These are phyloP conservation scores for Xylaria flabelliformis DNA, from an alignment of 495 filamentous ascomycete species.

Conservation along the genomic window DNA sequence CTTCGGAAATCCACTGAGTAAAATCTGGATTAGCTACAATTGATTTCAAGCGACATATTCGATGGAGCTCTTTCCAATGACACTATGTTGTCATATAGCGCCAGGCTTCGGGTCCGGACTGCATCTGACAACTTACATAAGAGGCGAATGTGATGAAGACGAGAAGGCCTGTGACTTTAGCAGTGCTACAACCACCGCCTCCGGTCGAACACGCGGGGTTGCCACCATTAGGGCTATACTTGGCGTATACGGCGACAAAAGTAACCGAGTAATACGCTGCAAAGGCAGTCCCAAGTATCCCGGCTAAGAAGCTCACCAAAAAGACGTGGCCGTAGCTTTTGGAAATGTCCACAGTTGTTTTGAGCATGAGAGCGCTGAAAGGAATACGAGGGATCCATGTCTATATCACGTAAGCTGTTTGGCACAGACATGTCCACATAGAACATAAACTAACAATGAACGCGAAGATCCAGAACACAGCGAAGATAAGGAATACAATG, in stretches of 20 bases:
- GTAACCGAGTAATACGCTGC: conserved; percentile 68
- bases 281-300: conserved; percentile 74
- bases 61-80: background rate
- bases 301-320: conserved; percentile 80
- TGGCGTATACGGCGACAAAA: conserved; percentile 74
- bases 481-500: conserved; percentile 84
- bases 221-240: conserved; percentile 69
- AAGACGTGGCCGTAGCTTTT: conserved; percentile 86
- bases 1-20: conserved; percentile 90
- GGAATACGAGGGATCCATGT: conserved; percentile 88
- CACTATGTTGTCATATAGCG: background rate
- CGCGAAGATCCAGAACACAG: conserved; percentile 60
- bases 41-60: background rate
- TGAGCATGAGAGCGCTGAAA: conserved; percentile 87
- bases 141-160: conserved; percentile 85
- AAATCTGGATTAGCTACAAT: background rate
- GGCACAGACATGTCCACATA: background rate
- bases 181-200: conserved; percentile 72
- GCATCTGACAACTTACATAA: conserved; percentile 20
- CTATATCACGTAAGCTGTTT: conserved; percentile 50
- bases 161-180: conserved; percentile 80
- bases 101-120: background rate
- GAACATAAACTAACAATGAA: conserved; percentile 41
- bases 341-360: conserved; percentile 85
- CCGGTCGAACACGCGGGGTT: conserved; percentile 71